Percentiles rank a stretch among this genome's conserved stretches.
phyloP scores from a whole-genome alignment of 2,329 filamentous ascomycete species.

The Ceratocystis diversiconidia region DNA sequence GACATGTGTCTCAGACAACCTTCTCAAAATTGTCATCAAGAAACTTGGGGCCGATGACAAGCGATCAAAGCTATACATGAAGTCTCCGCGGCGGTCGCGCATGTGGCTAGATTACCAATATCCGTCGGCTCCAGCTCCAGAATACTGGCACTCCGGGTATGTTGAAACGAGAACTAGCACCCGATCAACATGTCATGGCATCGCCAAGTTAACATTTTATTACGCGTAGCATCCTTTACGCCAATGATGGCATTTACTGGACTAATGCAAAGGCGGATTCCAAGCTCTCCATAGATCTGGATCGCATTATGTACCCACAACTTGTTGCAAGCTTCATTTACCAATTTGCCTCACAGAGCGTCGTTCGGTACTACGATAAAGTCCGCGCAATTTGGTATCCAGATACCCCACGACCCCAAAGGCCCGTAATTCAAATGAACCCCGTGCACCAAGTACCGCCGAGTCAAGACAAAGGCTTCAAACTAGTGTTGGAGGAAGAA shows the following conservation, averaged over 20 bases:
- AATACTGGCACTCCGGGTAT: slow-evolving; percentile 16
- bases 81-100: slow-evolving; percentile 7
- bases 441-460: slow-evolving; percentile 2
- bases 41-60: slow-evolving; percentile 16
- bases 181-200: not conserved
- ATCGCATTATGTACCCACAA: slow-evolving; percentile 16
- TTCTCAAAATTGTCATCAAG: slow-evolving; percentile 12
- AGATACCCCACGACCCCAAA: slow-evolving; percentile 8
- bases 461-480: not conserved
- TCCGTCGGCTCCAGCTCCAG: slow-evolving; percentile 10
- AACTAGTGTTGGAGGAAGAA: slow-evolving; percentile 14
- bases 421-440: slow-evolving; percentile 13
- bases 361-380: slow-evolving; percentile 5
- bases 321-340: slow-evolving; percentile 14
- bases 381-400: slow-evolving; percentile 16
- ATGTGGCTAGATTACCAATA: slow-evolving; percentile 17
- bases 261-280: slow-evolving; percentile 11
- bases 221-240: slow-evolving; percentile 11
- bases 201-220: not conserved
- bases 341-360: not conserved
- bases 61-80: slow-evolving; percentile 15
- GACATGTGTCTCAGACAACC: slow-evolving; percentile 6
- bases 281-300: slow-evolving; percentile 13
- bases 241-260: slow-evolving; percentile 15
- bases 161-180: not conserved